phyloP scores from a whole-genome alignment of 352 stramenopile species.

The Pythium phragmiticola region DNA sequence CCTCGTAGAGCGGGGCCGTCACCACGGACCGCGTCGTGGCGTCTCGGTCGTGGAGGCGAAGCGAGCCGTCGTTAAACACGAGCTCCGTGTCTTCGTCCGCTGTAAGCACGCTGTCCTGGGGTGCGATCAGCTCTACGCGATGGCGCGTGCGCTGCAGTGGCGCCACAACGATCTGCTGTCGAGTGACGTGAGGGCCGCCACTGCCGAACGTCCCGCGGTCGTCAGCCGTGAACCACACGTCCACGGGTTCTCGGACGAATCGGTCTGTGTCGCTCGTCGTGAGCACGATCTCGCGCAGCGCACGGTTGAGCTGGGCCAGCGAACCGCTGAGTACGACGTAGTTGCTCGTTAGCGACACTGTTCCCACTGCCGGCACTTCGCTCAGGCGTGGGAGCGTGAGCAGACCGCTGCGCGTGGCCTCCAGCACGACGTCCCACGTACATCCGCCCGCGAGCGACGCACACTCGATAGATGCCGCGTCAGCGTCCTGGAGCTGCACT shows the following conservation, averaged over 20 bases:
- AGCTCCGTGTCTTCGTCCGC: slow-evolving; percentile 43
- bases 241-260: slow-evolving; percentile 29
- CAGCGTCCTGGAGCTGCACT: slow-evolving; percentile 50
- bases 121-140: slow-evolving; percentile 22
- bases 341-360: not conserved
- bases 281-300: slow-evolving; percentile 48
- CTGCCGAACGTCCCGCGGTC: slow-evolving; percentile 50
- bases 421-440: slow-evolving; percentile 56
- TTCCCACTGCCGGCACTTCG: not conserved
- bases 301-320: slow-evolving; percentile 37
- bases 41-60: slow-evolving; percentile 14
- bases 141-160: slow-evolving; percentile 35
- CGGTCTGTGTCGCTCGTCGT: slow-evolving; percentile 29
- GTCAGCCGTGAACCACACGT: slow-evolving; percentile 54
- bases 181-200: slow-evolving; percentile 47
- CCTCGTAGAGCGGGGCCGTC: slow-evolving; percentile 13
- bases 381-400: slow-evolving; percentile 36
- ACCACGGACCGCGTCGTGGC: slow-evolving; percentile 5
- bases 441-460: slow-evolving; percentile 24
- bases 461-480: slow-evolving; percentile 31
- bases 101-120: slow-evolving; percentile 26
- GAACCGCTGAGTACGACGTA: slow-evolving; percentile 42
- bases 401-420: slow-evolving; percentile 26
- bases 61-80: slow-evolving; percentile 34
- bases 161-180: slow-evolving; percentile 30